A percentile compares a stretch with the other conserved stretches of the same genome.
Evolutionary conservation across 2,329 filamentous ascomycete genomes (phyloP).

Genomic region (Penicillium expansum): DNA sequence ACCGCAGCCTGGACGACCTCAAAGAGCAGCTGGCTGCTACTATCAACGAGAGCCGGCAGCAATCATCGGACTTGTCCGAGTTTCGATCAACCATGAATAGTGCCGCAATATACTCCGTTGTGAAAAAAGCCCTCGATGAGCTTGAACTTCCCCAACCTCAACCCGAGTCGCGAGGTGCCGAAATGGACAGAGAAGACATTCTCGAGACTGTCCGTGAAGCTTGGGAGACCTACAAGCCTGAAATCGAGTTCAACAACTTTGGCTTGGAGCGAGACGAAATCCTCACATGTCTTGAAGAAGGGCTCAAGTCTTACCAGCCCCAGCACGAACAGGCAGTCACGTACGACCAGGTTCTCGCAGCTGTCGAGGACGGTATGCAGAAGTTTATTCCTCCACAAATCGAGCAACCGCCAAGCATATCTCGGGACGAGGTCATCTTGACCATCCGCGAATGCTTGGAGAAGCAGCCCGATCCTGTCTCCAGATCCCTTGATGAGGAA

Average conservation of each 20-base stretch:
- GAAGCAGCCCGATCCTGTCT: slow-evolving; percentile 60
- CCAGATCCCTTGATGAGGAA: slow-evolving; percentile 26
- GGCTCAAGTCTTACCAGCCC: slow-evolving; percentile 69
- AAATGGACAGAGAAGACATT: slow-evolving; percentile 76
- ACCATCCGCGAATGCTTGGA: slow-evolving; percentile 84
- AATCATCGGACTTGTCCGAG: slow-evolving; percentile 62
- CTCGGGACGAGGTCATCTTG: slow-evolving; percentile 77
- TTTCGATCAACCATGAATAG: slow-evolving; percentile 68
- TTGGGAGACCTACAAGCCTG: slow-evolving; percentile 91
- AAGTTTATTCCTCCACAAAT: slow-evolving; percentile 73
- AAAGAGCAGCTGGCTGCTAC: slow-evolving; percentile 79
- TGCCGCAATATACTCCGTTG: slow-evolving; percentile 80
- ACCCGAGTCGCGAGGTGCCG: slow-evolving; percentile 48
- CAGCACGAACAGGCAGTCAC: slow-evolving; percentile 60
- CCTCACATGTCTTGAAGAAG: slow-evolving; percentile 79
- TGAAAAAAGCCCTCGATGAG: slow-evolving; percentile 69
- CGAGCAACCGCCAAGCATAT: slow-evolving; percentile 65
- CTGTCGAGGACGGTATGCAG: slow-evolving; percentile 80
- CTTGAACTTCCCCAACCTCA: slow-evolving; percentile 58
- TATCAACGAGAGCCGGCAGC: slow-evolving; percentile 70
- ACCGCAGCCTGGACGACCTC: slow-evolving; percentile 76
- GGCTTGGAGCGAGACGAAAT: slow-evolving; percentile 90
- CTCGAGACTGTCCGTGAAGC: slow-evolving; percentile 83
- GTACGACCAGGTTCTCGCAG: slow-evolving; percentile 79
- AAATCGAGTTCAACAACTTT: slow-evolving; percentile 85